These are phyloP conservation scores for Albifimbria verrucaria DNA, from an alignment of 2,329 filamentous ascomycete species.

Conservation along the genomic window DNA sequence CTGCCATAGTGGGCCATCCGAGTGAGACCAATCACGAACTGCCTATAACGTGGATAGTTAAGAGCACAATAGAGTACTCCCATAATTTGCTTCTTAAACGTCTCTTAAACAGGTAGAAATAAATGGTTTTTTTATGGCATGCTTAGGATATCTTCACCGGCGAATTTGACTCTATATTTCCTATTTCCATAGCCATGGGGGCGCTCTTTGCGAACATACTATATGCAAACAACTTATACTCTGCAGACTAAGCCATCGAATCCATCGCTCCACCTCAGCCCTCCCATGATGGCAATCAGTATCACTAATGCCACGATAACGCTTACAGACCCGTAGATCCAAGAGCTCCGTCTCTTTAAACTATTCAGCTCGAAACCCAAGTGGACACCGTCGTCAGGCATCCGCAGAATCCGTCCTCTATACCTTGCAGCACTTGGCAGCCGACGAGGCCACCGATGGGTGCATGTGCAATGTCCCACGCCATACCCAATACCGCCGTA, in stretches of 20 bases:
- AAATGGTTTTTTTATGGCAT: too few relatives aligned
- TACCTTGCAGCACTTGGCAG: conserved; percentile 65
- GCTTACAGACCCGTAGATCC: conserved; percentile 64
- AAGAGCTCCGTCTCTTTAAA: conserved; percentile 53
- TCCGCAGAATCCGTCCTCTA: conserved; percentile 67
- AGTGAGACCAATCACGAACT: too few relatives aligned
- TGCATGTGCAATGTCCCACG: conserved; percentile 74
- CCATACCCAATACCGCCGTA: conserved; percentile 69
- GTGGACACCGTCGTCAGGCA: conserved; percentile 65
- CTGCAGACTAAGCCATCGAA: conserved; percentile 42
- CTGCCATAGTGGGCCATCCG: too few relatives aligned
- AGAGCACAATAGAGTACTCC: too few relatives aligned
- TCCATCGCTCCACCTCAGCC: conserved; percentile 65
- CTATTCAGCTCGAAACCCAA: conserved; percentile 60
- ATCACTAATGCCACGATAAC: conserved; percentile 55
- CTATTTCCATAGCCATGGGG: too few relatives aligned
- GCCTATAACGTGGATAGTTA: too few relatives aligned
- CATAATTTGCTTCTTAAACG: too few relatives aligned
- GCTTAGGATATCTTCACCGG: too few relatives aligned
- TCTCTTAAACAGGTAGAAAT: too few relatives aligned
- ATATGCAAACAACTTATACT: too few relatives aligned
- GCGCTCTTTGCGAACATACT: too few relatives aligned
- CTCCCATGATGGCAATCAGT: conserved; percentile 71
- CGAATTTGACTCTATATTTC: too few relatives aligned
- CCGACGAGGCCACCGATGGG: conserved; percentile 53